Evolutionary conservation across 331 rosid species (phyloP).

Genomic region (Quercus lobata): DNA sequence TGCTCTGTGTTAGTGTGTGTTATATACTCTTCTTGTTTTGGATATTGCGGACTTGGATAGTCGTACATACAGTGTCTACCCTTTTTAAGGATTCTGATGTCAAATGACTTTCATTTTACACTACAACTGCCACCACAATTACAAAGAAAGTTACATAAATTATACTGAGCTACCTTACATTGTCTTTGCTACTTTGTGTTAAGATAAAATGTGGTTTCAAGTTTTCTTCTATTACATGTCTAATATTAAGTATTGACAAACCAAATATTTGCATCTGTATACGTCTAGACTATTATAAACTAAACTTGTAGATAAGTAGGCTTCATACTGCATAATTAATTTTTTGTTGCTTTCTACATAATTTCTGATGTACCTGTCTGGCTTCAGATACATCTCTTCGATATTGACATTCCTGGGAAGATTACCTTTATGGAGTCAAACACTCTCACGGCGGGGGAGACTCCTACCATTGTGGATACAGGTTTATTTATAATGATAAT

Average conservation of each 20-base stretch:
- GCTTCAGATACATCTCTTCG: slow-evolving; percentile 83
- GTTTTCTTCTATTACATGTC: not conserved
- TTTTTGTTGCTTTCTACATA: not conserved
- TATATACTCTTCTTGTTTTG: not conserved
- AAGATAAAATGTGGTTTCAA: not conserved
- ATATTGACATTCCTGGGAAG: slow-evolving; percentile 92
- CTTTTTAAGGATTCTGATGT: not conserved
- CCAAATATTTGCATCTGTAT: not conserved
- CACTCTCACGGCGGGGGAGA: slow-evolving; percentile 85
- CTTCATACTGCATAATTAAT: not conserved
- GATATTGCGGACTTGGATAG: no score
- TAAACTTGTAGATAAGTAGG: not conserved
- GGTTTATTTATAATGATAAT: slow-evolving; percentile 36
- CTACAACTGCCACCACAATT: not conserved
- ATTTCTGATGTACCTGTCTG: slow-evolving; percentile 8
- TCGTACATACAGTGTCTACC: not conserved
- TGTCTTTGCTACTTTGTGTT: not conserved
- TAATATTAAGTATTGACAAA: not conserved
- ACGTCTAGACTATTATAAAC: not conserved
- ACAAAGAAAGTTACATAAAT: not conserved
- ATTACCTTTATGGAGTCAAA: slow-evolving; percentile 90
- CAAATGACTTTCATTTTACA: not conserved
- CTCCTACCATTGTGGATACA: slow-evolving; percentile 91
- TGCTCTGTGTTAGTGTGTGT: not conserved
- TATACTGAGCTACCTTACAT: not conserved